phyloP scores from a whole-genome alignment of 139 green algal genomes.

The Chlorella sorokiniana region DNA sequence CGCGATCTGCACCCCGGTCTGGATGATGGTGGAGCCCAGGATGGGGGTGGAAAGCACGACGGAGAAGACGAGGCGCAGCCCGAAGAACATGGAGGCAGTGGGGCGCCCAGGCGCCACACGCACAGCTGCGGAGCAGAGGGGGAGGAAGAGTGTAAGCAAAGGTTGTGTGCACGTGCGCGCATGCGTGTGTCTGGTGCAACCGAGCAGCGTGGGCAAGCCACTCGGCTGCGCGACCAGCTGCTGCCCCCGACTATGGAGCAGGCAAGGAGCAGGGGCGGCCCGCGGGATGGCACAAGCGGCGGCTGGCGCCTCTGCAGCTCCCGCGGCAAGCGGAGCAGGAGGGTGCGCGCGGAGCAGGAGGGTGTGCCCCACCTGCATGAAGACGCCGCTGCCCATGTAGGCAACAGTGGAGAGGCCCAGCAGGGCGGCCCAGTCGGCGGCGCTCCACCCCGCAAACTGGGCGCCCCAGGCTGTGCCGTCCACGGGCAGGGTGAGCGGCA shows the following conservation, averaged over 20 bases:
- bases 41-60: not conserved
- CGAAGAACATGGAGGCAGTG: conserved; percentile 14
- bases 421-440: conserved; percentile 6
- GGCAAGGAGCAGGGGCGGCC: too few species aligned
- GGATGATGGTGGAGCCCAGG: conserved; percentile 7
- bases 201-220: too few species aligned
- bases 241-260: too few species aligned
- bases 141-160: not conserved
- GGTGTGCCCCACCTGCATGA: not conserved
- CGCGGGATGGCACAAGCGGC: too few species aligned
- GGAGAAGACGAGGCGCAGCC: conserved; percentile 17
- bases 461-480: conserved; percentile 3
- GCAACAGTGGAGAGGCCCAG: not conserved
- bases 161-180: not conserved
- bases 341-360: not conserved
- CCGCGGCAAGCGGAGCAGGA: too few species aligned
- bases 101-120: conserved; percentile 2
- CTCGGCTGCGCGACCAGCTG: too few species aligned
- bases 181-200: too few species aligned
- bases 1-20: conserved; percentile 19
- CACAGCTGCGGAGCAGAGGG: not conserved
- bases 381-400: conserved; percentile 16
- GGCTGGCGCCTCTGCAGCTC: too few species aligned
- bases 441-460: not conserved
- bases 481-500: conserved; percentile 9